A percentile compares a stretch with the other conserved stretches of the same genome.
phyloP scores from a whole-genome alignment of 176 grass and related monocot genomes.

The Zoysia pacifica region DNA sequence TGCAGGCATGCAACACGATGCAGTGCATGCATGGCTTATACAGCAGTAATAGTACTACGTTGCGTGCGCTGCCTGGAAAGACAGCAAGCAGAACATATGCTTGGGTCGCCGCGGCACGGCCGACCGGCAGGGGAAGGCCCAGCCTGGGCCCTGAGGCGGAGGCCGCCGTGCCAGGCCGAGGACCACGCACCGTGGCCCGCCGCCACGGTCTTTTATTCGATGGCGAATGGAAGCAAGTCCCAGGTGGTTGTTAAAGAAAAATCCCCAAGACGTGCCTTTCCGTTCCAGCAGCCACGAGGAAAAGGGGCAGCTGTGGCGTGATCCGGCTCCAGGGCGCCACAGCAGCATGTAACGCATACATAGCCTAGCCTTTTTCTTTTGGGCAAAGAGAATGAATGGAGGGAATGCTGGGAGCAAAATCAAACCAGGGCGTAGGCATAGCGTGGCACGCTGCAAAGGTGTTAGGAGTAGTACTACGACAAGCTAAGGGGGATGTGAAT shows the following conservation, averaged over 20 bases:
- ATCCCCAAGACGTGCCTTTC: conserved; percentile 34
- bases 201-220: conserved; percentile 44
- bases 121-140: conserved; percentile 30
- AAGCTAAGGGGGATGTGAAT: not conserved
- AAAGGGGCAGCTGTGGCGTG: conserved; percentile 14
- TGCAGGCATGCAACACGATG: not conserved
- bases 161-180: not conserved
- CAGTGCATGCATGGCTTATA: not conserved
- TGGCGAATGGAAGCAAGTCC: not conserved
- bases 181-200: conserved; percentile 35
- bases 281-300: not conserved
- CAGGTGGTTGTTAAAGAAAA: not conserved
- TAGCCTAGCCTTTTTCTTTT: conserved; percentile 38
- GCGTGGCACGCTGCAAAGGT: conserved; percentile 36
- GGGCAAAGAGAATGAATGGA: conserved; percentile 58
- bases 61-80: conserved; percentile 44
- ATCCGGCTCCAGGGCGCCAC: conserved; percentile 10
- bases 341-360: not conserved
- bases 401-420: conserved; percentile 38
- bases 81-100: not conserved
- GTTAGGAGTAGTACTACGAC: not conserved
- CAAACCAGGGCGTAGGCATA: conserved; percentile 29
- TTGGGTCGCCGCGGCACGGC: conserved; percentile 17
- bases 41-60: not conserved
- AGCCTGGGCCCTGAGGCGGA: conserved; percentile 13